Percentiles rank a stretch among this genome's conserved stretches.
These are phyloP conservation scores for Scheffersomyces parashehatae DNA, from an alignment of 1,139 yeast genomes.

Conservation along the genomic window DNA sequence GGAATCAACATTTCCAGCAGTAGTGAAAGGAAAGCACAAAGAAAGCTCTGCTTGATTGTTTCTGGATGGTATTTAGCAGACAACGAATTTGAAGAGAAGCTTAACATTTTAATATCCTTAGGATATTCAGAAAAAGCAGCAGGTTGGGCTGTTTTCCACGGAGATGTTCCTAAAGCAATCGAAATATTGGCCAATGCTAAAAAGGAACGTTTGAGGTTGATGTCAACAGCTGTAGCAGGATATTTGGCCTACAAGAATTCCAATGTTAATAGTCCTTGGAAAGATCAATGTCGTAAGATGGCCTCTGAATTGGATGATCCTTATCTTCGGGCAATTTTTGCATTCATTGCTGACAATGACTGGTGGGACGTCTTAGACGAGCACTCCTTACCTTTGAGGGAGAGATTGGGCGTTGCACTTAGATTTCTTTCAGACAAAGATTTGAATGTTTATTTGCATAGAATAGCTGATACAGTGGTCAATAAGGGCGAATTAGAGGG, in stretches of 20 bases:
- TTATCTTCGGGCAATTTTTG: conserved; percentile 87
- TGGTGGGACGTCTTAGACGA: conserved; percentile 98
- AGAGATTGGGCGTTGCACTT: conserved; percentile 85
- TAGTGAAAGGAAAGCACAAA: conserved; percentile 57
- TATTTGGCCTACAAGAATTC: conserved; percentile 73
- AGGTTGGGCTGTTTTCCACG: conserved; percentile 96
- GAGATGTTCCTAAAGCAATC: conserved; percentile 80
- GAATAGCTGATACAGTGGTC: conserved; percentile 72
- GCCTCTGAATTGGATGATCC: conserved; percentile 89
- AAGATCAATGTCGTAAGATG: conserved; percentile 85
- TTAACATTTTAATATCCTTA: conserved; percentile 52
- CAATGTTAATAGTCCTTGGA: conserved; percentile 79
- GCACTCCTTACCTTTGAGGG: conserved; percentile 81
- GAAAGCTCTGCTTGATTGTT: conserved; percentile 78
- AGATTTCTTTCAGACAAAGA: conserved; percentile 82
- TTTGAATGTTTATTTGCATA: conserved; percentile 62
- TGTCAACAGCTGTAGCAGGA: conserved; percentile 95
- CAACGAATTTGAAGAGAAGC: conserved; percentile 71
- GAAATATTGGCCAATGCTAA: conserved; percentile 62
- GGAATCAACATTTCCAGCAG: conserved; percentile 47
- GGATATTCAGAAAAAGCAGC: conserved; percentile 89
- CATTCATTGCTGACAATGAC: conserved; percentile 89
- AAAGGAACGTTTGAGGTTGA: conserved; percentile 65
- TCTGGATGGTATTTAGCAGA: conserved; percentile 91
- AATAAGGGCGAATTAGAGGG: conserved; percentile 88